Evolutionary conservation across 305 asterid species (phyloP), one percentile per base, ranked within the genome.

Genomic region (Plantago rigida): DNA sequence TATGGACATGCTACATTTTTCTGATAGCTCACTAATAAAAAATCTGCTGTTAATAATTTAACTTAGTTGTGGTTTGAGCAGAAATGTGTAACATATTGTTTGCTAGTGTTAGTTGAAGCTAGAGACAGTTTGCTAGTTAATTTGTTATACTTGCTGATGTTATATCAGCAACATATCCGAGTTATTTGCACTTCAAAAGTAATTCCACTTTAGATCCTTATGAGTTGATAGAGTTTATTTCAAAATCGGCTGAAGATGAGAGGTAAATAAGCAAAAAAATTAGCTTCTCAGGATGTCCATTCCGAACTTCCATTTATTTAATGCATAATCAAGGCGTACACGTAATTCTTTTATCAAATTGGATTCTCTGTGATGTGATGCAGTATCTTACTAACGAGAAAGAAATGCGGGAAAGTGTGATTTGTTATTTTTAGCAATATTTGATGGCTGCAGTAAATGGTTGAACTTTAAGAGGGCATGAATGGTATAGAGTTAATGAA

Each of bases 1-100:
- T 72, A 59, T 74, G 60, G 46, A 52, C 54, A 50, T 57, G 34
- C 62, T 47, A 65, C n/a, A 54, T 61, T 70, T 72, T 73, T 45
- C 64, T 45, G 66, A 56, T 54, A 59, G 77, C 71, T 57, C 42
- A 60, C 15, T 56, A 63, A 22, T 8, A 3, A 1, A 65, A 29
- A 71, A 36, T 55, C 66, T 57, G 53, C 4, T 19, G 13, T 7
- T 22, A 5, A 12, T 51, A 10, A 10, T 51, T 51, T 8, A 51
- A 17, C 34, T 51, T 29, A 14, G 48, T 62, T 67, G 59, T 62
- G 51, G 60, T 47, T 46, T 56, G 69, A 61, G 69, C 72, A 69
- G 13, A 11, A 24, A 31, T 45, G 56, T 60, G 65, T 34, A 50
- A 36, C 66, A 44, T 47, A 53, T 68, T 65, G 52, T 52, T 47